Evolutionary conservation across 345 rosid species (phyloP), one percentile per base, ranked within the genome.

Genomic region (Aquilaria yunnanensis): DNA sequence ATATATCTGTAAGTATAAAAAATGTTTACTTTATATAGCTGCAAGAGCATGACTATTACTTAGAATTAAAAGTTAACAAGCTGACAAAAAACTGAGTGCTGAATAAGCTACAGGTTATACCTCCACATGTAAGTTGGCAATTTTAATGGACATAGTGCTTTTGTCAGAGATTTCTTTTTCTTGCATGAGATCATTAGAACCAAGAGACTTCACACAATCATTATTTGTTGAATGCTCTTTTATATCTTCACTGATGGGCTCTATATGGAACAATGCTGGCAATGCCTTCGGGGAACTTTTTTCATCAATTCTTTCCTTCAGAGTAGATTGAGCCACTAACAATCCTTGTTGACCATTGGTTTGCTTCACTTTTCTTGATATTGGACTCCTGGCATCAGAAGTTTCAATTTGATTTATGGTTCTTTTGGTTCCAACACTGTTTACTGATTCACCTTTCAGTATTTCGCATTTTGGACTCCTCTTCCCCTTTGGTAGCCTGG

Each of bases 401-500:
- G 23, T 60, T 32, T 49, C 45, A 61, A 63, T 62, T 61, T 55
- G 67, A 59, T 70, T 32, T 55, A 81, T 72, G 46, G 73, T 62
- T 60, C 79, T 86, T 79, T 89, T 85, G 54, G 32, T 62, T 52
- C 54, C 60, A 72, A 51, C 62, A 32, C 48, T 51, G 54, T 14
- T 66, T 32, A 58, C 56, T 71, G 68, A 63, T 62, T 75, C 72
- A 14, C 51, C 59, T 64, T 69, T 34, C 56, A 12, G 47, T 29
- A 41, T 67, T 70, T 72, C 81, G 60, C 59, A 13, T 62, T 77
- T 80, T 69, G 71, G 72, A 71, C 76, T 86, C 77, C 89, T 85
- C 74, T 78, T 79, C 57, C 76, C 82, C 59, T 71, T 58, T 50
- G 53, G 74, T 53, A 80, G 74, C 60, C 51, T 68, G 55, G 69